Evolutionary conservation across 2,329 filamentous ascomycete species (phyloP).

Genomic region (Sclerotinia spermophila): DNA sequence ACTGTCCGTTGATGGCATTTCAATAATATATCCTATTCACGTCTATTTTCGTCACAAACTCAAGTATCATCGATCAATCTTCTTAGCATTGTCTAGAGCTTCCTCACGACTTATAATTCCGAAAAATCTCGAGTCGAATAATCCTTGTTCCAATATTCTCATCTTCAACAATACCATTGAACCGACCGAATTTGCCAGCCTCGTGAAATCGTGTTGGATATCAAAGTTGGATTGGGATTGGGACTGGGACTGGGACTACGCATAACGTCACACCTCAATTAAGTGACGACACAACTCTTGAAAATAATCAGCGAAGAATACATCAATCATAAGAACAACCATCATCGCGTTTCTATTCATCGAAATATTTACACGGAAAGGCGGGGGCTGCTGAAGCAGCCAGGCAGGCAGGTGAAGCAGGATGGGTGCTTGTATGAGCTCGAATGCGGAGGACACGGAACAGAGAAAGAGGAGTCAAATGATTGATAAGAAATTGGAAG

Average conservation of each 20-base stretch:
- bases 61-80: conserved; percentile 1
- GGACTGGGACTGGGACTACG: neutral
- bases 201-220: conserved; percentile 13
- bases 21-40: conserved; percentile 9
- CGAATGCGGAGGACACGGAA: conserved; percentile 74
- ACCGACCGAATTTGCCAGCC: neutral
- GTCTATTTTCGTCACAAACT: conserved; percentile 3
- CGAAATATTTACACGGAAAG: conserved; percentile 22
- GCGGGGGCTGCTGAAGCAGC: conserved; percentile 34
- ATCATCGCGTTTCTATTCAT: neutral
- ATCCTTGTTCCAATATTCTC: neutral
- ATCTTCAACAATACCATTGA: neutral
- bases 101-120: neutral
- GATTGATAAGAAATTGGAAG: conserved; percentile 90
- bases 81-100: neutral
- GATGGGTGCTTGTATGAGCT: conserved; percentile 95
- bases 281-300: neutral
- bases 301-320: neutral
- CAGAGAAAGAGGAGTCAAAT: conserved; percentile 95
- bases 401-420: conserved; percentile 34
- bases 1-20: conserved; percentile 9
- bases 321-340: neutral
- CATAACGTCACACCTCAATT: conserved; percentile 15
- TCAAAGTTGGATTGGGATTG: conserved; percentile 7
- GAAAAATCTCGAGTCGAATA: neutral